These are phyloP conservation scores for Aspergillus indologenus DNA, from an alignment of 495 filamentous ascomycete species.

Conservation along the genomic window DNA sequence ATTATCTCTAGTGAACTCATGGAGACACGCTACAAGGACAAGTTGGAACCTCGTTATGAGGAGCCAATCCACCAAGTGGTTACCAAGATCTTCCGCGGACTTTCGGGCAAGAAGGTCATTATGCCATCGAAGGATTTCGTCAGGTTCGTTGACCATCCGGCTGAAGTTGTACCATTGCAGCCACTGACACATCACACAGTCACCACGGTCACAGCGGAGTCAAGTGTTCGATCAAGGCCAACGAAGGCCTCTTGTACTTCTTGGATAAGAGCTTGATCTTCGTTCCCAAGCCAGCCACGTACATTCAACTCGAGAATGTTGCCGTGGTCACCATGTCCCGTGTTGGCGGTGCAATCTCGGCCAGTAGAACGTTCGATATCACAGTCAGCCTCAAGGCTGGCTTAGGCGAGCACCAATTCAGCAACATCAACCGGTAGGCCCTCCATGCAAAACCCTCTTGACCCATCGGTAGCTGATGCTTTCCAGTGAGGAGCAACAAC, in stretches of 20 bases:
- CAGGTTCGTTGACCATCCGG: slow-evolving; percentile 40
- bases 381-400: slow-evolving; percentile 80
- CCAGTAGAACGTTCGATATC: slow-evolving; percentile 95
- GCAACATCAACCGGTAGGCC: slow-evolving; percentile 89
- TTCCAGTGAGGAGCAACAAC: slow-evolving; percentile 82
- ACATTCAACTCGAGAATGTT: slow-evolving; percentile 89
- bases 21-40: slow-evolving; percentile 83
- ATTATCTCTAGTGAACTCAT: slow-evolving; percentile 51
- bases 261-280: slow-evolving; percentile 99
- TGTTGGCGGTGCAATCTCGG: slow-evolving; percentile 89
- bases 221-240: slow-evolving; percentile 99
- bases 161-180: background rate
- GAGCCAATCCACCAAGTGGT: slow-evolving; percentile 88
- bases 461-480: slow-evolving; percentile 13
- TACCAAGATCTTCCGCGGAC: slow-evolving; percentile 86
- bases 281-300: slow-evolving; percentile 95
- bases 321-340: slow-evolving; percentile 90
- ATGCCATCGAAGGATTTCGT: slow-evolving; percentile 91
- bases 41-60: slow-evolving; percentile 83
- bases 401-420: slow-evolving; percentile 84
- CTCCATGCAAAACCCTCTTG: background rate
- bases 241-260: slow-evolving; percentile 95
- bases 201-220: slow-evolving; percentile 93
- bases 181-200: slow-evolving; percentile 34
- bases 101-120: slow-evolving; percentile 90